phyloP scores from a whole-genome alignment of 139 green algal genomes.

The Auxenochlorella protothecoides region DNA sequence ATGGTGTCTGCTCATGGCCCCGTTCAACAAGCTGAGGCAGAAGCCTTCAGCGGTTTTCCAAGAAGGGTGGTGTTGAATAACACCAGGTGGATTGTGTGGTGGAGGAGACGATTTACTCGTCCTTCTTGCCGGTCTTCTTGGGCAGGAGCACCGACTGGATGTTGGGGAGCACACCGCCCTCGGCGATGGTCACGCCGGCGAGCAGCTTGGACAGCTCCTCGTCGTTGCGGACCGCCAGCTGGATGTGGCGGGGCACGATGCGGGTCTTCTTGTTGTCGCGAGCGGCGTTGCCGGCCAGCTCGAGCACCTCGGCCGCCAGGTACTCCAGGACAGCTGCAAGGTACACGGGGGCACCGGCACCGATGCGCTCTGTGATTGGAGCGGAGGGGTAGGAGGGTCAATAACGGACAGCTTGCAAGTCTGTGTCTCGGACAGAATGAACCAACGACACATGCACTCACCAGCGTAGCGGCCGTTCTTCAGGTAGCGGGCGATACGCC shows the following conservation, averaged over 20 bases:
- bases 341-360: constrained; percentile 49
- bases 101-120: not conserved
- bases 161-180: constrained; percentile 77
- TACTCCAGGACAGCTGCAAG: constrained; percentile 79
- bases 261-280: constrained; percentile 92
- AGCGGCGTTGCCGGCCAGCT: constrained; percentile 46
- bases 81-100: too few relatives aligned
- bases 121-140: constrained; percentile 76
- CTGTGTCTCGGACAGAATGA: too few relatives aligned
- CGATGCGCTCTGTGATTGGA: constrained; percentile 2
- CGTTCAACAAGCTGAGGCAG: too few relatives aligned
- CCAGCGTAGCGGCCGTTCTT: constrained; percentile 78
- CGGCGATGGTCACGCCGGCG: constrained; percentile 61
- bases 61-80: too few relatives aligned
- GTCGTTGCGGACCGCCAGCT: constrained; percentile 87
- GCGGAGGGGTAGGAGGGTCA: too few relatives aligned
- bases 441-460: not conserved
- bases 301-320: constrained; percentile 59
- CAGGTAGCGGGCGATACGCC: constrained; percentile 71
- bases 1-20: too few relatives aligned
- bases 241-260: constrained; percentile 80
- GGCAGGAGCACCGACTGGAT: constrained; percentile 77
- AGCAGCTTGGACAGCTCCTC: constrained; percentile 92
- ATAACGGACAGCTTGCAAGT: too few relatives aligned
- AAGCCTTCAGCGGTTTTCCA: too few relatives aligned